A percentile compares a stretch with the other conserved stretches of the same genome.
Conservation (phyloP, 164 flowering plant genomes). For the Liriodendron chinense region DNA sequence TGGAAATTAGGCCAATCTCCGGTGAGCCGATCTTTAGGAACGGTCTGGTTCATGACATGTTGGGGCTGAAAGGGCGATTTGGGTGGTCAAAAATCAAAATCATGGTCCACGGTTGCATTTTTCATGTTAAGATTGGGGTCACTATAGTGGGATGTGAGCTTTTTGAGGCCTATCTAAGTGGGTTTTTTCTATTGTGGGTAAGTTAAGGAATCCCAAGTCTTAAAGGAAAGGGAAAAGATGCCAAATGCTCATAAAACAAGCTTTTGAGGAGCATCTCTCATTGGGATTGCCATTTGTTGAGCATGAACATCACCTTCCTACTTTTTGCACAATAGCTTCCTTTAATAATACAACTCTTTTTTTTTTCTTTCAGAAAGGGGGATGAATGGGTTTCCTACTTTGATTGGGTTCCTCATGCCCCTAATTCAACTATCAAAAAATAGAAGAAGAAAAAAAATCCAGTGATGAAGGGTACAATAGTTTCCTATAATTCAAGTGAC, state of each 20-base stretch:
- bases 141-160: conserved; percentile 28
- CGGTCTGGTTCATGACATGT: background rate
- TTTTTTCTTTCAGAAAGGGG: conserved; percentile 19
- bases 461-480: background rate
- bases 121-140: conserved; percentile 19
- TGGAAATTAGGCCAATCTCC: background rate
- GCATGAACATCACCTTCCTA: conserved; percentile 11
- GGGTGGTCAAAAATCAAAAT: background rate
- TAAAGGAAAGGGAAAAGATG: conserved; percentile 26
- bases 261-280: conserved; percentile 30
- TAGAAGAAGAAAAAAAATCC: background rate
- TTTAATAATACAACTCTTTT: background rate
- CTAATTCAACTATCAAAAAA: conserved; percentile 24
- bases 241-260: conserved; percentile 28
- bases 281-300: conserved; percentile 16
- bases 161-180: conserved; percentile 18
- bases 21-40: background rate
- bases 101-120: background rate
- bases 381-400: conserved; percentile 34
- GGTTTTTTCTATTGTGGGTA: conserved; percentile 37
- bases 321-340: conserved; percentile 9
- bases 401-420: conserved; percentile 35
- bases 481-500: background rate
- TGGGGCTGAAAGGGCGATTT: background rate
- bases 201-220: conserved; percentile 36